Evolutionary conservation across 345 rosid species (phyloP).

Genomic region (Punica granatum): DNA sequence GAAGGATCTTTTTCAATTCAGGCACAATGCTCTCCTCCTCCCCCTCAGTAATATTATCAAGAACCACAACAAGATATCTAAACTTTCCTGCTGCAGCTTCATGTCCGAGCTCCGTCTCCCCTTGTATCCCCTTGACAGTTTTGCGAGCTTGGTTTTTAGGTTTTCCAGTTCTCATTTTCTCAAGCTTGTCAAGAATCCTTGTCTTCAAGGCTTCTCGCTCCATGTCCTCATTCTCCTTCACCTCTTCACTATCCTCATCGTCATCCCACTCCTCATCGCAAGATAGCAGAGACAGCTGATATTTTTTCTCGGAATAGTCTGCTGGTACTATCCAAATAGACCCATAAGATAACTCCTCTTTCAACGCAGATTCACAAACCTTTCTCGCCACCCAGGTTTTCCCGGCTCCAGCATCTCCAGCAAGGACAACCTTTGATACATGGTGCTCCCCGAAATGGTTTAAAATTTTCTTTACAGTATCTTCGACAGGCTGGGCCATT

Average conservation of each 20-base stretch:
- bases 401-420: conserved; percentile 4
- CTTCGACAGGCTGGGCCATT: background rate
- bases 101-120: background rate
- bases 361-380: conserved; percentile 4
- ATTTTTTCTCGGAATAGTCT: background rate
- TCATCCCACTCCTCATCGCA: conserved; percentile 2
- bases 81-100: background rate
- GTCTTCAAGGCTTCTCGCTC: background rate
- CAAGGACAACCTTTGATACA: background rate
- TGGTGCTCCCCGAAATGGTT: accelerated
- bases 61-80: conserved; percentile 2
- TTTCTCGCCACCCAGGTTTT: conserved; percentile 15
- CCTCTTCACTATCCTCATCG: conserved; percentile 1
- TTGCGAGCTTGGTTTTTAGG: background rate
- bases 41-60: background rate
- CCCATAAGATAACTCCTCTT: background rate
- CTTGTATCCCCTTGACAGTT: background rate
- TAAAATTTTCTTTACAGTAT: accelerated
- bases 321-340: conserved; percentile 1
- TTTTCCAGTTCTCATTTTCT: background rate
- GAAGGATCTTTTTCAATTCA: background rate
- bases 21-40: accelerated
- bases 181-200: background rate
- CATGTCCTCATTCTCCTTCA: background rate
- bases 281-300: conserved; percentile 3